phyloP scores from a whole-genome alignment of 2,329 filamentous ascomycete genomes.

The Zalaria obscura region DNA sequence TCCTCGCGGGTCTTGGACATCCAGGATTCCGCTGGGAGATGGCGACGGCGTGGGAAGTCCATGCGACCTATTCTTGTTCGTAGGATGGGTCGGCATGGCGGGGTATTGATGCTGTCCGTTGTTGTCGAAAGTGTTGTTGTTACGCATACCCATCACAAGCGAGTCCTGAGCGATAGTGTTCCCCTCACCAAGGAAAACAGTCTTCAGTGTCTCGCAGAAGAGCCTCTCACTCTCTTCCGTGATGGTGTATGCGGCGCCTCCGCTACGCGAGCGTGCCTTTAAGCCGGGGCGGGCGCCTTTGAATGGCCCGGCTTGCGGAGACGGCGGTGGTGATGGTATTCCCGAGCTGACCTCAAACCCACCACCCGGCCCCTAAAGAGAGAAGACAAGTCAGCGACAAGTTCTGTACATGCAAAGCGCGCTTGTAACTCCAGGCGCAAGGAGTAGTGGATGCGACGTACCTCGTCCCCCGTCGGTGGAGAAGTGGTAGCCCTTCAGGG shows the following conservation, averaged over 20 bases:
- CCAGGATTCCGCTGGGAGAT: conserved; percentile 1
- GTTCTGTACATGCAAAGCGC: neutral
- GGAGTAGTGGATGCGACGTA: conserved; percentile 6
- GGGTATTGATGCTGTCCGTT: conserved; percentile 5
- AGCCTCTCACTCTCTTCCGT: conserved; percentile 99
- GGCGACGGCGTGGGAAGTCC: neutral
- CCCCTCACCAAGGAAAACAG: conserved; percentile 95
- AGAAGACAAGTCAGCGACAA: conserved; percentile 3
- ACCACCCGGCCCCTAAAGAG: conserved; percentile 64
- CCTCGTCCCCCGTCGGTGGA: conserved; percentile 75
- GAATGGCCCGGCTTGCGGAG: conserved; percentile 42
- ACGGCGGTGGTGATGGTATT: conserved; percentile 71
- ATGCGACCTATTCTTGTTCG: neutral
- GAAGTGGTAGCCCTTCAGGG: conserved; percentile 79
- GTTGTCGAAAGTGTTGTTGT: conserved; percentile 14
- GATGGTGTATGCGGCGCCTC: conserved; percentile 92
- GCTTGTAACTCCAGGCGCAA: neutral
- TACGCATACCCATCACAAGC: conserved; percentile 67
- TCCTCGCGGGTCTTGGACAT: conserved; percentile 4
- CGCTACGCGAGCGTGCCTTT: conserved; percentile 31
- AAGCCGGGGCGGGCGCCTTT: conserved; percentile 10
- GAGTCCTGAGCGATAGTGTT: conserved; percentile 62
- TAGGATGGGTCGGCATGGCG: neutral
- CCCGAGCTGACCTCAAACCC: conserved; percentile 89
- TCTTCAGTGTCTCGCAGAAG: conserved; percentile 92